Evolutionary conservation across 75 land plant species (phyloP).

Genomic region (Selaginella tamariscina): DNA sequence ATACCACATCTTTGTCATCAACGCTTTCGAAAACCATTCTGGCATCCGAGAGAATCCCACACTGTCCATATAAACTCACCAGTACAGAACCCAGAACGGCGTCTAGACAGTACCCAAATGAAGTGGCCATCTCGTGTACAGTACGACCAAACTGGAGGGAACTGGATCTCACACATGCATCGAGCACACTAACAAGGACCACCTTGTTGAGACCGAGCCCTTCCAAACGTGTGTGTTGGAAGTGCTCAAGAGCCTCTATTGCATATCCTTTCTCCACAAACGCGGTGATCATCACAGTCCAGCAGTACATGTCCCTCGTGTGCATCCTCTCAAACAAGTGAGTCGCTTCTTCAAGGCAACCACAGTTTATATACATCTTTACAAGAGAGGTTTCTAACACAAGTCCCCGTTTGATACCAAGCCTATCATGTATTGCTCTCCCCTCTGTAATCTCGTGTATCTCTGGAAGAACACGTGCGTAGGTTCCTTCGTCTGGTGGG

Average conservation of each 20-base stretch:
- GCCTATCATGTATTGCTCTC: background rate
- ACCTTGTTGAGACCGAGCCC: background rate
- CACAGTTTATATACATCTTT: background rate
- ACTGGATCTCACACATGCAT: background rate
- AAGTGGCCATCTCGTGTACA: background rate
- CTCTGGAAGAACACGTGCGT: background rate
- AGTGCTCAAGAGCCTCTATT: background rate
- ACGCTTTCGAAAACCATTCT: background rate
- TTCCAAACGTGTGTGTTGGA: background rate
- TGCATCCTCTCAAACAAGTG: background rate
- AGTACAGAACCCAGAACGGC: conserved; percentile 1
- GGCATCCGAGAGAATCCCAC: background rate
- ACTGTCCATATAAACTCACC: background rate
- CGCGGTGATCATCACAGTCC: background rate
- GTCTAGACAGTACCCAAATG: background rate
- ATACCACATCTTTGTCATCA: background rate
- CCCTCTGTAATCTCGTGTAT: background rate
- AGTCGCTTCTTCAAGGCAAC: background rate
- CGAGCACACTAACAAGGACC: background rate
- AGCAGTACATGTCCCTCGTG: background rate
- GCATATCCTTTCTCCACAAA: background rate
- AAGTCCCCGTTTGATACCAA: background rate
- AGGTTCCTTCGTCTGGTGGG: background rate
- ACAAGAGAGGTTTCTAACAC: background rate
- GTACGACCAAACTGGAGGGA: background rate